A percentile compares a stretch with the other conserved stretches of the same genome.
These are phyloP conservation scores for Aspergillus proliferans DNA, from an alignment of 2,329 filamentous ascomycete species.

Conservation along the genomic window DNA sequence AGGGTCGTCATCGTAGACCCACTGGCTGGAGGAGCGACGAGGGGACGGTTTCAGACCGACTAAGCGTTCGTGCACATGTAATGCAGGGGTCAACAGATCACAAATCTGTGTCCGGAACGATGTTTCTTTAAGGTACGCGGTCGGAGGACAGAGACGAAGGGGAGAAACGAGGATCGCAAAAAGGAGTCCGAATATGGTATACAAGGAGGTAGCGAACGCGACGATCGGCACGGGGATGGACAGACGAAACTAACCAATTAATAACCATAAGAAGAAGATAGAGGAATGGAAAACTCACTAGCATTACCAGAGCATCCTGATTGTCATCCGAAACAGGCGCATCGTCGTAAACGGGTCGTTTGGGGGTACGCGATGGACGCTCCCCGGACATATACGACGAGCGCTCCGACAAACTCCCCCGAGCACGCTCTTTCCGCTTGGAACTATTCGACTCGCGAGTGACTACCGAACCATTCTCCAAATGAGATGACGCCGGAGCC, in stretches of 20 bases:
- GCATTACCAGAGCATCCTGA: slow-evolving; percentile 40
- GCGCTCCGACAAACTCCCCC: slow-evolving; percentile 27
- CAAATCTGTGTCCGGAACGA: slow-evolving; percentile 47
- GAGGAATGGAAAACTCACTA: slow-evolving; percentile 23
- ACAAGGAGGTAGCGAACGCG: slow-evolving; percentile 49
- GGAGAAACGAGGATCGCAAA: slow-evolving; percentile 48
- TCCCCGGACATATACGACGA: slow-evolving; percentile 31
- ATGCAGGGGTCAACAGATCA: slow-evolving; percentile 47
- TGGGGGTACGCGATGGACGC: slow-evolving; percentile 19
- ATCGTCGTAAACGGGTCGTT: slow-evolving; percentile 22
- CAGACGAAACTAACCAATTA: slow-evolving; percentile 43
- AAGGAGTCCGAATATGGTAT: slow-evolving; percentile 48
- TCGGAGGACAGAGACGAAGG: slow-evolving; percentile 47
- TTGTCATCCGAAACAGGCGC: slow-evolving; percentile 20
- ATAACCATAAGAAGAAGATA: no score
- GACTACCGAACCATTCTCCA: slow-evolving; percentile 17
- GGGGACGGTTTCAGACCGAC: slow-evolving; percentile 20
- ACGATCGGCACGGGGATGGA: slow-evolving; percentile 50
- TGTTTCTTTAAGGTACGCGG: slow-evolving; percentile 37
- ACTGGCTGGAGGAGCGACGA: slow-evolving; percentile 23
- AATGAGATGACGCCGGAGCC: slow-evolving; percentile 10
- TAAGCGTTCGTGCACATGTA: slow-evolving; percentile 43
- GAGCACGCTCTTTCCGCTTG: slow-evolving; percentile 24
- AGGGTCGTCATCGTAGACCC: slow-evolving; percentile 39
- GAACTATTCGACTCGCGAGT: slow-evolving; percentile 21